These are phyloP conservation scores for Penicillium steckii DNA, from an alignment of 495 filamentous ascomycete species.

Conservation along the genomic window DNA sequence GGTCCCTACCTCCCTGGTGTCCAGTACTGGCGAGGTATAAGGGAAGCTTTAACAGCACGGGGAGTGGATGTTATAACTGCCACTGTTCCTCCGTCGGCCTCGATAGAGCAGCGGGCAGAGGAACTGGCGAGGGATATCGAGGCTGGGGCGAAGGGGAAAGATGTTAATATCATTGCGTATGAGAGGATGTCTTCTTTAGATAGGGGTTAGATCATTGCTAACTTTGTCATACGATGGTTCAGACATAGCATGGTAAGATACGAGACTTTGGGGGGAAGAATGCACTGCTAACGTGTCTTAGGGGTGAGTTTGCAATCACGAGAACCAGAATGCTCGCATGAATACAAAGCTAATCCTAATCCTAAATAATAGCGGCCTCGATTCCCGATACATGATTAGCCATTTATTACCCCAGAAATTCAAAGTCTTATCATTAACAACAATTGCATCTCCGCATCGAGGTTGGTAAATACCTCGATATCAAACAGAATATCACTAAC, in stretches of 20 bases:
- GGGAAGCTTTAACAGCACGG: constrained; percentile 68
- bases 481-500: too few relatives aligned
- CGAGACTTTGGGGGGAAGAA: too few relatives aligned
- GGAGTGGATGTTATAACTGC: constrained; percentile 79
- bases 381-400: constrained; percentile 91
- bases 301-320: constrained; percentile 41
- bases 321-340: too few relatives aligned
- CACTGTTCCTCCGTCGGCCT: constrained; percentile 73
- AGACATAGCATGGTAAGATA: constrained; percentile 73
- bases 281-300: constrained; percentile 12
- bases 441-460: constrained; percentile 84
- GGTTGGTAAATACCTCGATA: too few relatives aligned
- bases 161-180: constrained; percentile 87
- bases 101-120: constrained; percentile 74
- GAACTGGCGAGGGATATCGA: constrained; percentile 65
- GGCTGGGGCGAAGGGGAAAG: constrained; percentile 62
- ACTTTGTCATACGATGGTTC: constrained; percentile 12
- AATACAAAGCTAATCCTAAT: too few relatives aligned
- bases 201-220: neutral
- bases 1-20: constrained; percentile 72
- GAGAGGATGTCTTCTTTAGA: constrained; percentile 23
- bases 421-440: constrained; percentile 76
- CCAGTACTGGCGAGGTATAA: constrained; percentile 91
- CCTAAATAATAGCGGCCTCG: constrained; percentile 68
- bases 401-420: constrained; percentile 68